Conservation (phyloP, 2,329 filamentous ascomycete genomes). For the Stemphylium beticola region DNA sequence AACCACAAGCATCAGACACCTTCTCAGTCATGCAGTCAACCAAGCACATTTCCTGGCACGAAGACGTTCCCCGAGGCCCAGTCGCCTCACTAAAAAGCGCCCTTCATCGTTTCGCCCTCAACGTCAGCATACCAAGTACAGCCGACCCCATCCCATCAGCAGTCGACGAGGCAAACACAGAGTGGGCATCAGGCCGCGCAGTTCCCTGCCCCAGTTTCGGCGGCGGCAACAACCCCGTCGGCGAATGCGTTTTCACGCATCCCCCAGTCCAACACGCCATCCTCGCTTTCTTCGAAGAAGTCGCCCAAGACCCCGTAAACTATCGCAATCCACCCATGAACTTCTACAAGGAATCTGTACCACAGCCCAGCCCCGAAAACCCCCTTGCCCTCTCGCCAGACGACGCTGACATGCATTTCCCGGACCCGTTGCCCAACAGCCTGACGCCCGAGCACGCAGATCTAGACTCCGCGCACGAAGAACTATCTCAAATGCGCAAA, state of each 20-base stretch:
- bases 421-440: slow-evolving; percentile 9
- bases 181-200: slow-evolving; percentile 18
- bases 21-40: neutral
- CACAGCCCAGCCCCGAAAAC: slow-evolving; percentile 23
- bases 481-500: slow-evolving; percentile 21
- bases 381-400: slow-evolving; percentile 21
- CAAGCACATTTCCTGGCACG: slow-evolving; percentile 24
- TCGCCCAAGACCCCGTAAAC: slow-evolving; percentile 55
- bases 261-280: slow-evolving; percentile 61
- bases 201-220: slow-evolving; percentile 62
- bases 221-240: slow-evolving; percentile 65
- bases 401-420: neutral
- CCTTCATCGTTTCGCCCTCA: slow-evolving; percentile 15
- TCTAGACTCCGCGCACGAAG: slow-evolving; percentile 19
- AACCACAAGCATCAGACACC: neutral
- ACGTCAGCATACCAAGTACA: neutral
- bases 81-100: slow-evolving; percentile 11
- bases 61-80: slow-evolving; percentile 2
- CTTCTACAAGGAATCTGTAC: slow-evolving; percentile 6
- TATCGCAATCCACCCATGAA: slow-evolving; percentile 40
- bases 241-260: slow-evolving; percentile 65
- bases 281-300: slow-evolving; percentile 66
- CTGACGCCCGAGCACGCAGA: slow-evolving; percentile 28
- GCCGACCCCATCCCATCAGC: neutral
- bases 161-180: neutral